Percentiles rank a stretch among this genome's conserved stretches.
These are phyloP conservation scores for Wallacemonas sp. DNA, from an alignment of 208 protist genomes.

Conservation along the genomic window DNA sequence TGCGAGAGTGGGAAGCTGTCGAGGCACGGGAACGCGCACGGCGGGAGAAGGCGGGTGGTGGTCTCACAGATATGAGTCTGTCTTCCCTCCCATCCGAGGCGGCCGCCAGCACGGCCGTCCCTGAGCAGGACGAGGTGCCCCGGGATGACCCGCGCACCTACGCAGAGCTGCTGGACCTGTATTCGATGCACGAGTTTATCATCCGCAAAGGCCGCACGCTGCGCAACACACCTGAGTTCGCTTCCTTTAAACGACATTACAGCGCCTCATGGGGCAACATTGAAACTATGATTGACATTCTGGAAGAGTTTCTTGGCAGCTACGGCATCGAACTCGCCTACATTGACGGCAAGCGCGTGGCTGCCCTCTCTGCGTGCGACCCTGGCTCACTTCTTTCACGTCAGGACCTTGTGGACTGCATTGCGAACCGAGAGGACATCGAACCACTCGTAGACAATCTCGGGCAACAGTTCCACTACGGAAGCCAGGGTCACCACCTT, in stretches of 20 bases:
- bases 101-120: conserved; percentile 3
- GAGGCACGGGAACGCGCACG: conserved; percentile 21
- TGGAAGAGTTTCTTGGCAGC: conserved; percentile 76
- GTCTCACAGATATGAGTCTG: background rate
- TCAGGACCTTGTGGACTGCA: conserved; percentile 69
- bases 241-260: conserved; percentile 88
- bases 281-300: conserved; percentile 60
- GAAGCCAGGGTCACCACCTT: conserved; percentile 50
- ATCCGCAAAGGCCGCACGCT: conserved; percentile 89
- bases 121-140: background rate
- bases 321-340: conserved; percentile 88
- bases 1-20: conserved; percentile 67
- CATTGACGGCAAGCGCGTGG: conserved; percentile 90
- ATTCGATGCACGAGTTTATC: conserved; percentile 95
- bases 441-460: conserved; percentile 41
- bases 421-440: conserved; percentile 84
- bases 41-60: background rate
- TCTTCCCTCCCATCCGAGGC: background rate
- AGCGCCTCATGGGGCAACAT: conserved; percentile 80
- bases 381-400: conserved; percentile 38
- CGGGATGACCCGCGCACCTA: conserved; percentile 86
- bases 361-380: conserved; percentile 66
- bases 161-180: conserved; percentile 89
- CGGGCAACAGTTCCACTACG: conserved; percentile 62
- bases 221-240: conserved; percentile 90